Conservation (phyloP, 129 eudicot species). For the Pulicaria dysenterica region DNA sequence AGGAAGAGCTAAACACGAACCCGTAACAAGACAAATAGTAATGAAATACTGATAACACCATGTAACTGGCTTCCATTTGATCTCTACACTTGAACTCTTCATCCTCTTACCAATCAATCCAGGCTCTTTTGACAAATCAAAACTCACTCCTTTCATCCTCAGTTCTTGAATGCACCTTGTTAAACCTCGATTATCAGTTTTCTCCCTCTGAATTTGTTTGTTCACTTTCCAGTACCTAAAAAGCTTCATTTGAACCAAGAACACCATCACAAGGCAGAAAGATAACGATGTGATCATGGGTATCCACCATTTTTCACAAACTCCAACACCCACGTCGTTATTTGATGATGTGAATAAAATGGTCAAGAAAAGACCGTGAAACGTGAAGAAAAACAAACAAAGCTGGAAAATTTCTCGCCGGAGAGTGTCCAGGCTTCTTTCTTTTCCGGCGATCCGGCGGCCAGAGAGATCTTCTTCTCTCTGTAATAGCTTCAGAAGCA, state of each 20-base stretch:
- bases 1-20: slow-evolving; percentile 62
- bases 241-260: slow-evolving; percentile 67
- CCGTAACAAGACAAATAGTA: slow-evolving; percentile 52
- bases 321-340: slow-evolving; percentile 7
- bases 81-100: slow-evolving; percentile 94
- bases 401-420: slow-evolving; percentile 69
- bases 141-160: slow-evolving; percentile 84
- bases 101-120: slow-evolving; percentile 46
- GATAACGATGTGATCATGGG: slow-evolving; percentile 52
- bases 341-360: slow-evolving; percentile 52
- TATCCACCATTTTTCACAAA: slow-evolving; percentile 72
- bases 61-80: slow-evolving; percentile 73
- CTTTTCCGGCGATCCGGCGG: slow-evolving; percentile 53
- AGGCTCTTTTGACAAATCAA: slow-evolving; percentile 72
- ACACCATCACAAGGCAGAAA: slow-evolving; percentile 52
- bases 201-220: slow-evolving; percentile 53
- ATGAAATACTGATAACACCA: slow-evolving; percentile 62
- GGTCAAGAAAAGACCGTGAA: slow-evolving; percentile 70
- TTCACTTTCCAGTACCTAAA: slow-evolving; percentile 71
- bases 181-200: slow-evolving; percentile 58
- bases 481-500: slow-evolving; percentile 86
- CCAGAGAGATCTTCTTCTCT: slow-evolving; percentile 75
- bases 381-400: slow-evolving; percentile 66
- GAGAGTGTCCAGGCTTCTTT: slow-evolving; percentile 49
- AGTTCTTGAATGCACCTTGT: slow-evolving; percentile 66